Conservation (phyloP, 2,329 filamentous ascomycete genomes). For the Fusarium albosuccineum region DNA sequence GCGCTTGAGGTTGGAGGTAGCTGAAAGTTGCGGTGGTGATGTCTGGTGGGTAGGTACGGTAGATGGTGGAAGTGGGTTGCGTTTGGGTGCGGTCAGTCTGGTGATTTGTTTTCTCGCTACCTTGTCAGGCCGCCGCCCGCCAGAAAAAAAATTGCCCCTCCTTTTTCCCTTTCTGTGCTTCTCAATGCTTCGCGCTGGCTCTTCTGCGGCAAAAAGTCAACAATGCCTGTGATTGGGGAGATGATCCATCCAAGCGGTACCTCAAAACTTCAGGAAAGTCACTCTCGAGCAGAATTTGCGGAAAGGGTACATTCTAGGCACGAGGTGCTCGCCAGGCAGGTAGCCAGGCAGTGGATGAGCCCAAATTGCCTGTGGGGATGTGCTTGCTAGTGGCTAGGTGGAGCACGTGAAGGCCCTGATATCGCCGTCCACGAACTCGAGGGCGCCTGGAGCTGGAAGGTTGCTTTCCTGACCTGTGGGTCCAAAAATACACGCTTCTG, state of each 20-base stretch:
- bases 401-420: slow-evolving; percentile 13
- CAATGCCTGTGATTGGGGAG: slow-evolving; percentile 41
- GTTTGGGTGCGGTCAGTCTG: slow-evolving; percentile 39
- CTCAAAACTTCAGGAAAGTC: slow-evolving; percentile 29
- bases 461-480: no score
- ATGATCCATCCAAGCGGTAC: neutral
- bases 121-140: slow-evolving; percentile 41
- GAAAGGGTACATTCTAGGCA: slow-evolving; percentile 27
- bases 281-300: slow-evolving; percentile 13
- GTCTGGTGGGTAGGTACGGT: slow-evolving; percentile 26
- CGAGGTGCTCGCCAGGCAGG: slow-evolving; percentile 1
- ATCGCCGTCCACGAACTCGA: neutral
- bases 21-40: slow-evolving; percentile 30
- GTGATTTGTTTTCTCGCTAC: slow-evolving; percentile 44
- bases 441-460: no score
- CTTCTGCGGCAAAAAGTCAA: slow-evolving; percentile 24
- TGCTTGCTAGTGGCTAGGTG: slow-evolving; percentile 17
- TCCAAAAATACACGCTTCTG: no score
- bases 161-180: slow-evolving; percentile 39
- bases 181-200: slow-evolving; percentile 25
- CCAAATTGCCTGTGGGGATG: slow-evolving; percentile 35
- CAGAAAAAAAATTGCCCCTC: slow-evolving; percentile 43
- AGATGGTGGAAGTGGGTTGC: slow-evolving; percentile 40
- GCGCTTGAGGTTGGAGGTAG: slow-evolving; percentile 20
- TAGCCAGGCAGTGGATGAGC: slow-evolving; percentile 1